phyloP scores from a whole-genome alignment of 1,284 basidiomycete genomes.

The Tilletia setariae region DNA sequence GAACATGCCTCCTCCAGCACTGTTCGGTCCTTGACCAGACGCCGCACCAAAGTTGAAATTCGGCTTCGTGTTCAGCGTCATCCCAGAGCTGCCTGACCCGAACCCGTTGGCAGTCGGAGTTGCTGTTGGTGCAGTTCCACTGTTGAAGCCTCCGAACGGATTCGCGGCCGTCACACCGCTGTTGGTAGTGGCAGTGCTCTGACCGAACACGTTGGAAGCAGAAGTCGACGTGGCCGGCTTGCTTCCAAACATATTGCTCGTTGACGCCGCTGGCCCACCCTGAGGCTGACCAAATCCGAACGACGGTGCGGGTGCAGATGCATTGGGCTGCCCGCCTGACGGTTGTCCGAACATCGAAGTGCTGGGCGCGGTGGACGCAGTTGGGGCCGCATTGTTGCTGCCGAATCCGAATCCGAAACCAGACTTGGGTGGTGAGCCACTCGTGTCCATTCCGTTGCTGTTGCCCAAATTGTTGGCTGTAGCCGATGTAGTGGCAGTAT shows the following conservation, averaged over 20 bases:
- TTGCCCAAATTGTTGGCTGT: neutral
- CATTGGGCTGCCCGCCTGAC: neutral
- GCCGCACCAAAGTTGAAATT: conserved; percentile 14
- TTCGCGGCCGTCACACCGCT: neutral
- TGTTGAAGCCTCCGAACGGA: neutral
- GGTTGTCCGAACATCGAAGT: neutral
- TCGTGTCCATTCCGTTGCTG: conserved; percentile 8
- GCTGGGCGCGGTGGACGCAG: neutral
- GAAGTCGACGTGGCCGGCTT: neutral
- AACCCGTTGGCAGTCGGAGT: conserved; percentile 1
- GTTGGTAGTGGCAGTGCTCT: neutral
- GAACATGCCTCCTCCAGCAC: neutral
- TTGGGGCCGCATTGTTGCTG: neutral
- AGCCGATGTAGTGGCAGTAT: neutral
- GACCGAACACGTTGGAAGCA: neutral
- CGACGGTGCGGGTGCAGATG: neutral
- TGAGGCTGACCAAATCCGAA: neutral
- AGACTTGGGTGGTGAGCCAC: conserved; percentile 4
- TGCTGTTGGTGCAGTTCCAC: neutral
- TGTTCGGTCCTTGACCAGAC: neutral
- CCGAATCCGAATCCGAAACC: neutral
- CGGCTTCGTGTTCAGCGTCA: conserved; percentile 6
- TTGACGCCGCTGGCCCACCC: no score
- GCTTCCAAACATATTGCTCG: neutral
- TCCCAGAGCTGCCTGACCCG: neutral